Percentiles rank a stretch among this genome's conserved stretches.
Evolutionary conservation across 2,329 filamentous ascomycete genomes (phyloP).

Genomic region (Teratosphaeria destructans): DNA sequence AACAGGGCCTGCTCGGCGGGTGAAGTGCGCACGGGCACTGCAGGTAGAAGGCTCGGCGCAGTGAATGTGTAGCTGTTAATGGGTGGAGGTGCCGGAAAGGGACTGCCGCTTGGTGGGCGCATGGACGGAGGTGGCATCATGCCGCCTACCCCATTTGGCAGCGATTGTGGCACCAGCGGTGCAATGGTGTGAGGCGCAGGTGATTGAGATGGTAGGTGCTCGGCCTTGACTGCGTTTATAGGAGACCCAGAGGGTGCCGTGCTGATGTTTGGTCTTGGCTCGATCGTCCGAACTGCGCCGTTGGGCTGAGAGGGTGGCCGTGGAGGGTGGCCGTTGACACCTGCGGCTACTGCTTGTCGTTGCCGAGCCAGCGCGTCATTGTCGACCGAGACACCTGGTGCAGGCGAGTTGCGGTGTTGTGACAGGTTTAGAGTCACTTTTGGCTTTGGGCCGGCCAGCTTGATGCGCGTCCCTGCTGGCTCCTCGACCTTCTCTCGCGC

Average conservation of each 20-base stretch:
- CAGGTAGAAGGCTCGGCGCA: constrained; percentile 28
- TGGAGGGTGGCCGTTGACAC: constrained; percentile 32
- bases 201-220: constrained; percentile 29
- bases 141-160: constrained; percentile 13
- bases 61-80: constrained; percentile 23
- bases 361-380: constrained; percentile 44
- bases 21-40: constrained; percentile 15
- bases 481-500: constrained; percentile 64
- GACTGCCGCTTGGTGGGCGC: constrained; percentile 20
- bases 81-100: constrained; percentile 14
- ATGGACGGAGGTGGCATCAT: constrained; percentile 22
- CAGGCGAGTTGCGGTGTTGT: constrained; percentile 24
- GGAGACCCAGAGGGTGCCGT: constrained; percentile 25
- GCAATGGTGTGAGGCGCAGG: constrained; percentile 29
- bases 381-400: constrained; percentile 42
- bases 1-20: constrained; percentile 10
- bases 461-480: constrained; percentile 63
- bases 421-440: constrained; percentile 31
- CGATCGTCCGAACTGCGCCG: constrained; percentile 19
- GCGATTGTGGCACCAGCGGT: constrained; percentile 22
- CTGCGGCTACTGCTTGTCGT: constrained; percentile 40
- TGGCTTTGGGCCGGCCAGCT: constrained; percentile 46
- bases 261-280: constrained; percentile 29
- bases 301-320: constrained; percentile 17
- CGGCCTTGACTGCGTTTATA: constrained; percentile 30